phyloP scores from a whole-genome alignment of 805 yeast genomes.

The Yarrowia yakushimensis region DNA sequence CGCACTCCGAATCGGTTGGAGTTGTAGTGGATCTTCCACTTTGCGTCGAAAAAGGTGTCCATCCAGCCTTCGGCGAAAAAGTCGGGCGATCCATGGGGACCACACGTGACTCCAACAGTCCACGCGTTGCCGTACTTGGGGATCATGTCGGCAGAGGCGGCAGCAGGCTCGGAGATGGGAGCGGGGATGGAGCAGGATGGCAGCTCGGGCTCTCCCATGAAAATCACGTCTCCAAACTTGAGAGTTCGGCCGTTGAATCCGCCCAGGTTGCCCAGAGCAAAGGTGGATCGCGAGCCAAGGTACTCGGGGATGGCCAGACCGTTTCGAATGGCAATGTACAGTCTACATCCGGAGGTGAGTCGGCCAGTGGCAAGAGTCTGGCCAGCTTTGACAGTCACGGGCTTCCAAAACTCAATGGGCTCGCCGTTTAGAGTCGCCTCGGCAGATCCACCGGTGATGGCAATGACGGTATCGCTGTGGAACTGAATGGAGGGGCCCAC shows the following conservation, averaged over 20 bases:
- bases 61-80: constrained; percentile 77
- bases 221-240: constrained; percentile 88
- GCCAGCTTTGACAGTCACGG: constrained; percentile 68
- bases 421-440: constrained; percentile 63
- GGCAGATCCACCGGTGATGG: constrained; percentile 83
- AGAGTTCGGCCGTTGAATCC: constrained; percentile 91
- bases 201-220: constrained; percentile 73
- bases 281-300: constrained; percentile 93
- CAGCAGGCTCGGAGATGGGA: constrained; percentile 61
- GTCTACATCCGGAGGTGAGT: constrained; percentile 76
- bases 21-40: constrained; percentile 95
- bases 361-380: constrained; percentile 79
- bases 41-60: constrained; percentile 65
- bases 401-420: constrained; percentile 61
- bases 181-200: constrained; percentile 66
- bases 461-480: constrained; percentile 73
- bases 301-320: constrained; percentile 94
- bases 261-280: constrained; percentile 86
- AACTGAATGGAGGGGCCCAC: constrained; percentile 82
- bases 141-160: constrained; percentile 52
- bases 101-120: constrained; percentile 91
- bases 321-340: constrained; percentile 84
- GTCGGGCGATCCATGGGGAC: constrained; percentile 98
- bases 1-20: constrained; percentile 96
- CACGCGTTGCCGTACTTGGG: constrained; percentile 56